These are phyloP conservation scores for Trametes pubescens DNA, from an alignment of 1,284 basidiomycete genomes.

Conservation along the genomic window DNA sequence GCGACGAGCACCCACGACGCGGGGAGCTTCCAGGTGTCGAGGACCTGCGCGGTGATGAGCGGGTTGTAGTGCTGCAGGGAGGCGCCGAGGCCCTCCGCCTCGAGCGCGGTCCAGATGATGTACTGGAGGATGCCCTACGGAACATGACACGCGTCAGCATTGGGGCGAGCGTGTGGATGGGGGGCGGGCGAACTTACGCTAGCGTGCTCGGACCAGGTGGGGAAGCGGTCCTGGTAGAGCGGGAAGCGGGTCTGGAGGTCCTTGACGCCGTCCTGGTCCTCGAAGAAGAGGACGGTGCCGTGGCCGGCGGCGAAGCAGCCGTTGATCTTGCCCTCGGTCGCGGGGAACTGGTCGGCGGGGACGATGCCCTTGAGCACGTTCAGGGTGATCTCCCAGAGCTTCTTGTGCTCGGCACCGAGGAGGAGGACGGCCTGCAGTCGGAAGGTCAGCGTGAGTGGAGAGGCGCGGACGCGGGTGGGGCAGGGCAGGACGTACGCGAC, in stretches of 20 bases:
- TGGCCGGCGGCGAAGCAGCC: slow-evolving; percentile 37
- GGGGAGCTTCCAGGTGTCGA: slow-evolving; percentile 36
- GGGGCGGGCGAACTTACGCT: slow-evolving; percentile 23
- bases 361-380: slow-evolving; percentile 37
- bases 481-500: slow-evolving; percentile 27
- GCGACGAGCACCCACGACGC: slow-evolving; percentile 36
- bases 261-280: slow-evolving; percentile 36
- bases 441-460: not conserved
- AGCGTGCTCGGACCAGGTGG: slow-evolving; percentile 35
- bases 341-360: slow-evolving; percentile 34
- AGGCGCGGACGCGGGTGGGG: too few relatives aligned
- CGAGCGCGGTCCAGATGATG: slow-evolving; percentile 39
- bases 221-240: slow-evolving; percentile 39
- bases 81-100: slow-evolving; percentile 38
- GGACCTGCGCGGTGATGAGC: slow-evolving; percentile 36
- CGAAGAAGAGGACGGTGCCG: slow-evolving; percentile 40
- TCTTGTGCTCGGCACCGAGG: slow-evolving; percentile 37
- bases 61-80: slow-evolving; percentile 41
- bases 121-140: slow-evolving; percentile 37
- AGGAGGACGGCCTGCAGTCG: slow-evolving; percentile 33
- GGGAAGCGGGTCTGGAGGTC: slow-evolving; percentile 35
- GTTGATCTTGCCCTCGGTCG: slow-evolving; percentile 34
- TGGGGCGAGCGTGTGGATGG: not conserved
- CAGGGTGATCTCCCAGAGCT: slow-evolving; percentile 38
- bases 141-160: slow-evolving; percentile 6